Evolutionary conservation across 441 rosid genomes (phyloP).

Genomic region (Pelargonium citronellum): DNA sequence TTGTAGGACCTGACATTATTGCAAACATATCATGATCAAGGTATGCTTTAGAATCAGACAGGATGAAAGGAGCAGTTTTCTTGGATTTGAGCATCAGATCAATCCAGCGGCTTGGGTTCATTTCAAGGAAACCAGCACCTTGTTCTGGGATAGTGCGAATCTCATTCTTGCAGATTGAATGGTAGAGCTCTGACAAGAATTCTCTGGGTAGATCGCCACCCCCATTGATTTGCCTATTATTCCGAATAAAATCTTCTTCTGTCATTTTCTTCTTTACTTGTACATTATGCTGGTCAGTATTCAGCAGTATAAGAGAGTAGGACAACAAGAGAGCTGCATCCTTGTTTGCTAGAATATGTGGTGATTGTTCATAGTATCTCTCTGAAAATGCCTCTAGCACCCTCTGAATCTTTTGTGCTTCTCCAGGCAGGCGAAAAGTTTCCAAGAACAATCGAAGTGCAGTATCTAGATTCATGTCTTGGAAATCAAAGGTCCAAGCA

Average conservation of each 20-base stretch:
- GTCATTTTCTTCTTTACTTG: conserved; percentile 98
- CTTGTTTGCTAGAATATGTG: conserved; percentile 63
- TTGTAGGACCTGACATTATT: conserved; percentile 88
- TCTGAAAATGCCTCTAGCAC: conserved; percentile 96
- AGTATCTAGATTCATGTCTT: conserved; percentile 73
- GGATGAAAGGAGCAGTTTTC: conserved; percentile 67
- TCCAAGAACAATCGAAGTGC: conserved; percentile 87
- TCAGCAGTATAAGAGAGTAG: conserved; percentile 87
- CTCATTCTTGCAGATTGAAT: conserved; percentile 82
- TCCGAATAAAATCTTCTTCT: conserved; percentile 85
- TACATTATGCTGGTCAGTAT: conserved; percentile 86
- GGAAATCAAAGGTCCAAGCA: conserved; percentile 87
- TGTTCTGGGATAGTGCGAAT: conserved; percentile 89
- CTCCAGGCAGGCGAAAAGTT: conserved; percentile 91
- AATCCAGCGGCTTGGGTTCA: conserved; percentile 97
- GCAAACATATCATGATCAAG: conserved; percentile 95
- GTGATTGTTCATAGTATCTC: conserved; percentile 92
- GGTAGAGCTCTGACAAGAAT: conserved; percentile 70
- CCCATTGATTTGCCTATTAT: conserved; percentile 81
- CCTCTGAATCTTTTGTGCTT: conserved; percentile 93
- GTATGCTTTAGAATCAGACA: conserved; percentile 62
- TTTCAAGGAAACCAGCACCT: conserved; percentile 78
- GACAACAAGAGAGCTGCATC: conserved; percentile 90
- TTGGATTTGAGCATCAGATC: conserved; percentile 87
- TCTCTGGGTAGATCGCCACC: conserved; percentile 90